Evolutionary conservation across 768 basidiomycete species (phyloP).

Genomic region (Tylopilus sp.): DNA sequence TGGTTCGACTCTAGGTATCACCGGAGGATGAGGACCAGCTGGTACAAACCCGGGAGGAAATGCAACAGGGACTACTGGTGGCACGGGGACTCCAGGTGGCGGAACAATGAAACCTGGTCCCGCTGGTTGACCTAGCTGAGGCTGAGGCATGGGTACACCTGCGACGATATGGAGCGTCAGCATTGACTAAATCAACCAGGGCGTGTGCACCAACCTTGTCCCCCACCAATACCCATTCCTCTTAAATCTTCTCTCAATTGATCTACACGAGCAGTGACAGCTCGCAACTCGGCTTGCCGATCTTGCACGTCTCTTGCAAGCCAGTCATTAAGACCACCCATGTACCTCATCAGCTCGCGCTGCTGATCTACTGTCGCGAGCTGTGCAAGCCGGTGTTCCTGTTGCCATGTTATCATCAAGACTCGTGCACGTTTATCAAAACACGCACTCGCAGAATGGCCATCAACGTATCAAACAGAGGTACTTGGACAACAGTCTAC

Average conservation of each 20-base stretch:
- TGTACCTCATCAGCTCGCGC: slow-evolving; percentile 76
- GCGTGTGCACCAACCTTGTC: slow-evolving; percentile 31
- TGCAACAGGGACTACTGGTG: slow-evolving; percentile 16
- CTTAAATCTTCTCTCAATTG: slow-evolving; percentile 42
- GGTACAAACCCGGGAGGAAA: slow-evolving; percentile 26
- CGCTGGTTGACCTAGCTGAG: slow-evolving; percentile 8
- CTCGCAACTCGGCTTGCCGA: slow-evolving; percentile 69
- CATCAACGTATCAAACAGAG: slow-evolving; percentile 69
- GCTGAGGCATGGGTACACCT: slow-evolving; percentile 26
- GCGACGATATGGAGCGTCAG: not conserved
- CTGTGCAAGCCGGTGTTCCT: slow-evolving; percentile 78
- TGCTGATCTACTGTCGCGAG: slow-evolving; percentile 75
- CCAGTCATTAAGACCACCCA: slow-evolving; percentile 76
- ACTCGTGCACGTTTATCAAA: not conserved
- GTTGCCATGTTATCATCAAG: slow-evolving; percentile 7
- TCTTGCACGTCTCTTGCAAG: slow-evolving; percentile 74
- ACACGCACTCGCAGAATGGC: slow-evolving; percentile 57
- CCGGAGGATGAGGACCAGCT: slow-evolving; percentile 15
- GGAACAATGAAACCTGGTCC: slow-evolving; percentile 21
- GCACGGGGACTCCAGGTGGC: slow-evolving; percentile 14
- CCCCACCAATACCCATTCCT: slow-evolving; percentile 42
- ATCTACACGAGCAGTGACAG: slow-evolving; percentile 61
- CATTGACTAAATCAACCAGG: not conserved
- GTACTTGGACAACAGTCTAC: slow-evolving; percentile 60
- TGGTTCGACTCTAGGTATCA: slow-evolving; percentile 17